These are phyloP conservation scores for Cladosporium halotolerans DNA, from an alignment of 2,329 filamentous ascomycete species.

Conservation along the genomic window DNA sequence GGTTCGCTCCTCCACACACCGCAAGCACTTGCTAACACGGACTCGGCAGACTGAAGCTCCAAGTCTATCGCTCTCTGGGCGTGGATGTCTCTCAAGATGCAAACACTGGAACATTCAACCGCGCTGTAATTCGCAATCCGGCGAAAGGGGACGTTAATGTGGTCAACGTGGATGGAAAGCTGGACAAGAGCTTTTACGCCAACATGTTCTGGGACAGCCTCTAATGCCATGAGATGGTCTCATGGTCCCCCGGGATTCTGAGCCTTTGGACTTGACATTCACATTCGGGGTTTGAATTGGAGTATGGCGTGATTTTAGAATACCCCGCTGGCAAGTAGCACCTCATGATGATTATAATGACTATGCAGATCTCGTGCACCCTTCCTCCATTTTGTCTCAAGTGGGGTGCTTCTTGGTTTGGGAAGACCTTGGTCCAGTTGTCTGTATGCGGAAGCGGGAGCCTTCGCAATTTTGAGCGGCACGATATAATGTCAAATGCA, in stretches of 20 bases:
- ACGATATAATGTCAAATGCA: too few species aligned
- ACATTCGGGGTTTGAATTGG: not conserved
- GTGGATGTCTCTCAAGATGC: slow-evolving; percentile 79
- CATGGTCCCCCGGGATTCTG: not conserved
- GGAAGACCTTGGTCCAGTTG: too few species aligned
- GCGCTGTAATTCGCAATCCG: slow-evolving; percentile 68
- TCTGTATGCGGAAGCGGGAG: too few species aligned
- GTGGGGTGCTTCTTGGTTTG: too few species aligned
- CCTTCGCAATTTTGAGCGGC: too few species aligned
- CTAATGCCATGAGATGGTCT: slow-evolving; percentile 36
- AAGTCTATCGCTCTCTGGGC: slow-evolving; percentile 83
- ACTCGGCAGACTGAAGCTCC: slow-evolving; percentile 61
- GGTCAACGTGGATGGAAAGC: slow-evolving; percentile 82
- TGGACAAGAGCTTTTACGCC: slow-evolving; percentile 84
- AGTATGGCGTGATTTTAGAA: not conserved
- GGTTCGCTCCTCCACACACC: not conserved
- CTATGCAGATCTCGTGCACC: too few species aligned
- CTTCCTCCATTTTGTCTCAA: too few species aligned
- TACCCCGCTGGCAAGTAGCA: not conserved
- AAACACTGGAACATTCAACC: slow-evolving; percentile 71
- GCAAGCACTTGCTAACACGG: not conserved
- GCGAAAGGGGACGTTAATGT: slow-evolving; percentile 80
- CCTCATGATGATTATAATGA: too few species aligned
- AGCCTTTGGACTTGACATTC: not conserved
- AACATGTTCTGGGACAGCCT: slow-evolving; percentile 94